Evolutionary conservation across 805 yeast genomes (phyloP), one percentile per base, ranked within the genome.

Genomic region (Jamesozyma hellenica): DNA sequence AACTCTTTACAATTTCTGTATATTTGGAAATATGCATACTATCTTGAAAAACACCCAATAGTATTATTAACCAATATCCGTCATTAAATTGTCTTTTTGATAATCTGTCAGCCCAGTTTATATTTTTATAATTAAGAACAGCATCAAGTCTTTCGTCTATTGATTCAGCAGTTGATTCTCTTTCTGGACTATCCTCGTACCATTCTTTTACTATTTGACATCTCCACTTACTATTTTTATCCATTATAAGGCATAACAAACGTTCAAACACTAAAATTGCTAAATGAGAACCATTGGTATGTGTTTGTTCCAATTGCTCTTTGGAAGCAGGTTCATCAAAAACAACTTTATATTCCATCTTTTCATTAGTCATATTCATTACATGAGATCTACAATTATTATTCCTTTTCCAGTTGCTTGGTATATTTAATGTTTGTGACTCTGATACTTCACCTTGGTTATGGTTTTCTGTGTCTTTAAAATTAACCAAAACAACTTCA

Each of bases 1-100:
- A 66, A 75, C 75, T 36, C 71, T 65, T 12, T 76, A 74, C 29
- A 11, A 47, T 39, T 2, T 38, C 36, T 11, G 49, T 46, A 36
- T 55, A 53, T 32, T 47, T 47, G 4, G 52, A 43, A 13, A 58
- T 36, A 39, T 55, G 58, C 41, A 46, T 48, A 35, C 53, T 50
- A 36, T 56, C 60, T 39, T 56, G 53, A 7, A 87, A 65, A 2
- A 86, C 66, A 14, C 95, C 95, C 35, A 86, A 58, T 31, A 88
- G 58, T 30, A 82, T 71, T 30, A 80, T 70, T 50, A 84, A 79
- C 95, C 96, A 88, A 39, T 77, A 77, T 3, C 96, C 96, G 51
- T 84, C 85, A 48, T 71, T 74, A 58, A 83, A 92, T 43, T 73
- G 71, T 39, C 95, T 73, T 38, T 72, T 76, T 15, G 78, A 70